Percentiles rank a stretch among this genome's conserved stretches.
Conservation (phyloP, 2,329 filamentous ascomycete genomes). For the Cladosporium austrohemisphaericum region DNA sequence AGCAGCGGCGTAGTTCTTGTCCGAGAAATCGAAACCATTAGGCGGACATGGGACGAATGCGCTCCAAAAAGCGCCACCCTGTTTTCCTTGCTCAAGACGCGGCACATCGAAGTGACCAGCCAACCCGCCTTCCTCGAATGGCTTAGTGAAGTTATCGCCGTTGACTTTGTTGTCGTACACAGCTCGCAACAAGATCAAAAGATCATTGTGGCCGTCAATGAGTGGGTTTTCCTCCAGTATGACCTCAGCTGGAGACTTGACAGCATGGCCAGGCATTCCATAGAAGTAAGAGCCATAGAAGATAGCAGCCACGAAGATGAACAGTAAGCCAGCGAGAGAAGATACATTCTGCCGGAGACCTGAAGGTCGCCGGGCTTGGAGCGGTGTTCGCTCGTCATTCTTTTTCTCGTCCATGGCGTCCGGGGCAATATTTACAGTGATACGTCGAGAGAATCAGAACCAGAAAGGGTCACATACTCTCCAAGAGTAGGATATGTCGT, state of each 20-base stretch:
- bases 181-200: conserved; percentile 68
- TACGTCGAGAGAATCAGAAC: too few relatives aligned
- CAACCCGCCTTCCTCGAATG: conserved; percentile 69
- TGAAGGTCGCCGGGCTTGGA: background rate
- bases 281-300: conserved; percentile 9
- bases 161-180: conserved; percentile 76
- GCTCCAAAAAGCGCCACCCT: conserved; percentile 91
- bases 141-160: conserved; percentile 59
- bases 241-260: background rate
- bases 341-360: background rate
- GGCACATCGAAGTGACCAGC: conserved; percentile 73
- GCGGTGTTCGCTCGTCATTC: background rate
- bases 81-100: conserved; percentile 65
- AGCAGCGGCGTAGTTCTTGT: conserved; percentile 64
- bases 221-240: conserved; percentile 28
- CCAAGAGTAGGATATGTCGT: too few relatives aligned
- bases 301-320: conserved; percentile 9
- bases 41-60: conserved; percentile 74
- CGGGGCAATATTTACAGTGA: too few relatives aligned
- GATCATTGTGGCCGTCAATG: conserved; percentile 80
- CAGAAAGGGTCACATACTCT: too few relatives aligned
- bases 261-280: background rate
- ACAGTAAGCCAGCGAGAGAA: background rate
- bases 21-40: conserved; percentile 68
- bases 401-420: background rate